These are phyloP conservation scores for Alternaria postmessia DNA, from an alignment of 2,329 filamentous ascomycete genomes.

Conservation along the genomic window DNA sequence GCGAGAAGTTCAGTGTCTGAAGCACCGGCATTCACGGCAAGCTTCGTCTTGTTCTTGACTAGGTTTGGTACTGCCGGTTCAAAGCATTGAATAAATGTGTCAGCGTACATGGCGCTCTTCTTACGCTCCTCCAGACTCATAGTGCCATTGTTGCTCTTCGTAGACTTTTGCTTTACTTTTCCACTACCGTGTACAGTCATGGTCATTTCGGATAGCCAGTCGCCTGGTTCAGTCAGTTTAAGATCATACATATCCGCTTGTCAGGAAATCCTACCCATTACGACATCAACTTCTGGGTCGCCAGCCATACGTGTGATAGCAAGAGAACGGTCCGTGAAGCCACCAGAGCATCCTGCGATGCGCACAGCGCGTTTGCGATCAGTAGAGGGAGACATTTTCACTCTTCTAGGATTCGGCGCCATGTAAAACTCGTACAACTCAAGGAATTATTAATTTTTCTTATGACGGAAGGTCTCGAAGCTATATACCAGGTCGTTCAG, in stretches of 20 bases:
- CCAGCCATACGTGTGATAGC: conserved; percentile 45
- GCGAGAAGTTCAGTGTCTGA: conserved; percentile 57
- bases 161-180: conserved; percentile 47
- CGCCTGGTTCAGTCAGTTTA: conserved; percentile 19
- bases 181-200: conserved; percentile 40
- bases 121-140: conserved; percentile 49
- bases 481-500: conserved; percentile 21
- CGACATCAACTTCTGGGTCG: conserved; percentile 37
- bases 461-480: background rate
- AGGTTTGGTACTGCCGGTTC: conserved; percentile 33
- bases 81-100: conserved; percentile 60
- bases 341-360: conserved; percentile 49
- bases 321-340: conserved; percentile 50
- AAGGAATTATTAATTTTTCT: background rate
- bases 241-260: background rate
- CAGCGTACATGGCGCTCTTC: conserved; percentile 38
- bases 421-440: background rate
- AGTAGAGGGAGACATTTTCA: conserved; percentile 22
- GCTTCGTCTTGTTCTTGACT: conserved; percentile 44
- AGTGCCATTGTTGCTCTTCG: conserved; percentile 40
- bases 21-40: conserved; percentile 64
- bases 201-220: conserved; percentile 43
- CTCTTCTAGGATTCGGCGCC: conserved; percentile 12
- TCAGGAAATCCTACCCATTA: conserved; percentile 27
- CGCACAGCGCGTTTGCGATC: conserved; percentile 38